Evolutionary conservation across 495 filamentous ascomycete genomes (phyloP).

Genomic region (Aspergillus coremiiformis): DNA sequence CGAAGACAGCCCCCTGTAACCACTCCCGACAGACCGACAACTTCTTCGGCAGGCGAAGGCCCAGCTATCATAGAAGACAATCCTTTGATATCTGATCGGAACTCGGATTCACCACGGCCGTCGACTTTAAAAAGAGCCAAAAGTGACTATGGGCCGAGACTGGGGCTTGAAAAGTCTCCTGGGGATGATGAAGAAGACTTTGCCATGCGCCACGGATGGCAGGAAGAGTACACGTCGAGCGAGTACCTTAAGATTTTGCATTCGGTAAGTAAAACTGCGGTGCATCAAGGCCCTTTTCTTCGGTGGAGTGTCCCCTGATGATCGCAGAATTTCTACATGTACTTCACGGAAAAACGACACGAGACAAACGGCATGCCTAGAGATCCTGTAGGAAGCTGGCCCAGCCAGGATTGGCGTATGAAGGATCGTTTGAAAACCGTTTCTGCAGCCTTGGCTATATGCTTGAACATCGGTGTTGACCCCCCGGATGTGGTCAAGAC

Average conservation of each 20-base stretch:
- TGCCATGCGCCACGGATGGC: slow-evolving; percentile 57
- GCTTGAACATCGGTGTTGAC: slow-evolving; percentile 95
- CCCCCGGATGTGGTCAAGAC: slow-evolving; percentile 95
- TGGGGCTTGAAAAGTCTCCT: slow-evolving; percentile 26
- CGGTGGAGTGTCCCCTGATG: not conserved
- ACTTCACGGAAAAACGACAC: slow-evolving; percentile 94
- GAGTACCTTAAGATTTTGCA: slow-evolving; percentile 52
- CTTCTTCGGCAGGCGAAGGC: slow-evolving; percentile 30
- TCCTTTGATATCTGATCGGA: slow-evolving; percentile 25
- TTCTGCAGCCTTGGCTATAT: slow-evolving; percentile 86
- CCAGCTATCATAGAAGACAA: slow-evolving; percentile 15
- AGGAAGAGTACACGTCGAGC: slow-evolving; percentile 52
- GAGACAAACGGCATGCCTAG: slow-evolving; percentile 93
- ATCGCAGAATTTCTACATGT: slow-evolving; percentile 79
- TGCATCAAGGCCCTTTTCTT: not conserved
- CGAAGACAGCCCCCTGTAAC: slow-evolving; percentile 21
- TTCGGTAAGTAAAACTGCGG: slow-evolving; percentile 38
- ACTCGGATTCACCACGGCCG: slow-evolving; percentile 32
- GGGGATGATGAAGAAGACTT: slow-evolving; percentile 43
- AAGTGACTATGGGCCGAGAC: slow-evolving; percentile 58
- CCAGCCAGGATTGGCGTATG: slow-evolving; percentile 92
- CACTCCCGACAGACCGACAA: slow-evolving; percentile 25
- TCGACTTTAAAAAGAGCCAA: slow-evolving; percentile 59
- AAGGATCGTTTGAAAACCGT: slow-evolving; percentile 94
- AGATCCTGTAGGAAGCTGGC: slow-evolving; percentile 48